phyloP scores from a whole-genome alignment of 495 filamentous ascomycete genomes.

The Pseudoneurospora amorphoporcata region DNA sequence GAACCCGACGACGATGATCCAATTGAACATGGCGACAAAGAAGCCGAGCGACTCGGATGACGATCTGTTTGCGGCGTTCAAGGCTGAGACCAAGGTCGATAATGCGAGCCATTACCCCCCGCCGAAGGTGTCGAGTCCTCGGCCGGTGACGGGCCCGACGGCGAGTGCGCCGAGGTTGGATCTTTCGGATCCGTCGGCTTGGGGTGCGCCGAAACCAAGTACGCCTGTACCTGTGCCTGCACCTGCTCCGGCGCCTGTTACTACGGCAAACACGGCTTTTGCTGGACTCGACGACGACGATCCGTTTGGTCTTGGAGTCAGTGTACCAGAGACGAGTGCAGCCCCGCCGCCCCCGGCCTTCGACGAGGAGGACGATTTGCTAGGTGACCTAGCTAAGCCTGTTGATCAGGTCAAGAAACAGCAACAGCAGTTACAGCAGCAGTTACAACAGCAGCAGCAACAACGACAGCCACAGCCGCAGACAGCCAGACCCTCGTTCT shows the following conservation, averaged over 20 bases:
- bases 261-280: constrained; percentile 10
- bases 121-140: constrained; percentile 23
- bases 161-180: constrained; percentile 19
- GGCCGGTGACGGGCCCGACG: constrained; percentile 6
- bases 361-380: constrained; percentile 82
- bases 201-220: constrained; percentile 17
- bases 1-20: constrained; percentile 7
- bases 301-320: constrained; percentile 76
- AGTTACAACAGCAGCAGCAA: constrained; percentile 10
- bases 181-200: constrained; percentile 29
- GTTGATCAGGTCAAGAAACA: constrained; percentile 60
- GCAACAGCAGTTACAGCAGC: constrained; percentile 24
- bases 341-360: constrained; percentile 32
- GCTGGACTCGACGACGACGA: constrained; percentile 49
- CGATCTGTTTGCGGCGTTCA: constrained; percentile 54
- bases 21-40: neutral
- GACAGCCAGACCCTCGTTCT: constrained; percentile 6
- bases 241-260: constrained; percentile 7
- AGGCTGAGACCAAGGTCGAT: constrained; percentile 47
- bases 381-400: constrained; percentile 77
- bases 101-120: constrained; percentile 51
- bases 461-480: neutral
- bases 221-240: neutral
- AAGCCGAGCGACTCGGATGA: constrained; percentile 37
- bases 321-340: constrained; percentile 24